phyloP scores from a whole-genome alignment of 148 eudicot species.

The Oxyria digyna region DNA sequence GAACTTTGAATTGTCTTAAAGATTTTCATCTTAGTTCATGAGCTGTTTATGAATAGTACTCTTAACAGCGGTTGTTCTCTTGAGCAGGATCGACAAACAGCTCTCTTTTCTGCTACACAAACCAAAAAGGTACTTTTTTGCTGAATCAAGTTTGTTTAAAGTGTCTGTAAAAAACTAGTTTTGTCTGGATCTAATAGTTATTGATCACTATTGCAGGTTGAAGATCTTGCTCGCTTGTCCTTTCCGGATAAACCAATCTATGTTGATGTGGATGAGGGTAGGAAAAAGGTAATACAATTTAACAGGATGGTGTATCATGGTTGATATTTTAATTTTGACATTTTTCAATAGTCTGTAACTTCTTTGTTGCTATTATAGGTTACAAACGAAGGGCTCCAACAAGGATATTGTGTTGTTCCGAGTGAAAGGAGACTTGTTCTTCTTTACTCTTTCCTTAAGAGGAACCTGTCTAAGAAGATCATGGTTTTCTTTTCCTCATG shows the following conservation, averaged over 20 bases:
- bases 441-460: slow-evolving; percentile 75
- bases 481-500: slow-evolving; percentile 98
- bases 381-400: slow-evolving; percentile 90
- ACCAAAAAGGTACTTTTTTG: slow-evolving; percentile 63
- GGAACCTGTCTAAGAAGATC: slow-evolving; percentile 62
- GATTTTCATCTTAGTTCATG: not conserved
- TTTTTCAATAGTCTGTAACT: not conserved
- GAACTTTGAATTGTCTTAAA: not conserved
- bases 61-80: not conserved
- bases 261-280: slow-evolving; percentile 80
- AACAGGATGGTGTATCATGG: not conserved
- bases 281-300: slow-evolving; percentile 41
- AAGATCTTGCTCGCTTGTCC: slow-evolving; percentile 86
- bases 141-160: not conserved
- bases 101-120: slow-evolving; percentile 97
- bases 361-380: slow-evolving; percentile 27
- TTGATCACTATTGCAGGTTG: slow-evolving; percentile 38
- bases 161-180: not conserved
- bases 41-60: not conserved
- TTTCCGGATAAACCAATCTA: slow-evolving; percentile 60
- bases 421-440: slow-evolving; percentile 72
- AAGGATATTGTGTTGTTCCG: slow-evolving; percentile 76
- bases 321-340: slow-evolving; percentile 2
- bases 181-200: not conserved
- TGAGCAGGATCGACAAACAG: slow-evolving; percentile 77